phyloP scores from a whole-genome alignment of 1,284 basidiomycete species.

The Meripilus lineatus region DNA sequence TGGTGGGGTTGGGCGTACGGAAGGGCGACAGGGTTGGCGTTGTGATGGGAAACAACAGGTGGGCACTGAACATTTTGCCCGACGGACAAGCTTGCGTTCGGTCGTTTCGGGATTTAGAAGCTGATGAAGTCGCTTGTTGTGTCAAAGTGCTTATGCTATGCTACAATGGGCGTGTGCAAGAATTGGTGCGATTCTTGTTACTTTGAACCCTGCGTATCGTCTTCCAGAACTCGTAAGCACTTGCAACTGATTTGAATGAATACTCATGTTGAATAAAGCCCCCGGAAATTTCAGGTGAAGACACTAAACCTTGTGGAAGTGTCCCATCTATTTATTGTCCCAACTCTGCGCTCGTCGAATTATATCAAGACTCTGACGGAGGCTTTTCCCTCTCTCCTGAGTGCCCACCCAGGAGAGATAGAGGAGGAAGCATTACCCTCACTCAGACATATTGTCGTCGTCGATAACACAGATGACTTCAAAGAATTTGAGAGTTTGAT shows the following conservation, averaged over 20 bases:
- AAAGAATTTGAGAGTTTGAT: conserved; percentile 36
- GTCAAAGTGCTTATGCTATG: conserved; percentile 65
- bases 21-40: conserved; percentile 79
- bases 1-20: conserved; percentile 64
- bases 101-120: not conserved
- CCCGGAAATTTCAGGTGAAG: conserved; percentile 38
- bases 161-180: conserved; percentile 82
- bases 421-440: conserved; percentile 56
- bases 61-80: conserved; percentile 8
- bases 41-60: conserved; percentile 83
- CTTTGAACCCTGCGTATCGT: conserved; percentile 79
- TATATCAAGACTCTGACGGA: conserved; percentile 57
- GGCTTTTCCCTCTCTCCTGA: conserved; percentile 55
- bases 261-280: too few species aligned
- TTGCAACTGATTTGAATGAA: too few species aligned
- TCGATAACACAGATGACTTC: conserved; percentile 51
- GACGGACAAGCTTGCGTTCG: not conserved
- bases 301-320: conserved; percentile 65
- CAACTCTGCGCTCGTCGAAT: conserved; percentile 58
- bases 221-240: conserved; percentile 65
- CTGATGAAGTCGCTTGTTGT: not conserved
- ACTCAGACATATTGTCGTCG: conserved; percentile 63
- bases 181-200: conserved; percentile 76
- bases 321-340: conserved; percentile 71
- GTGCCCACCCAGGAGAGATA: conserved; percentile 50